Evolutionary conservation across 2,329 filamentous ascomycete species (phyloP), one percentile per base, ranked within the genome.

Genomic region (Macrophomina pseudophaseolina): DNA sequence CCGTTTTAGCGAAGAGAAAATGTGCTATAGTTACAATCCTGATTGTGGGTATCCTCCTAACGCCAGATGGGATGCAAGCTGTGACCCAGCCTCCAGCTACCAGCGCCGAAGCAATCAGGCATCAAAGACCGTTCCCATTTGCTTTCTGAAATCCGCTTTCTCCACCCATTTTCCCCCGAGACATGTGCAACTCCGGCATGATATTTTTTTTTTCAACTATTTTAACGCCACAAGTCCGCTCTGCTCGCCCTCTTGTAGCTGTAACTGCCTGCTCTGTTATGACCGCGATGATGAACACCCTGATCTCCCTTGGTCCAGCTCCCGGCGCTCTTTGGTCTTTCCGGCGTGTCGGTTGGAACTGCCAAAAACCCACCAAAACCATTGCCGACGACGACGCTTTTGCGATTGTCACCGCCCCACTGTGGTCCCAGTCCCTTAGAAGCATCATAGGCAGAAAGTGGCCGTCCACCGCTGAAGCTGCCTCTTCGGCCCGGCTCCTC

Each of bases 361-460:
- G 88, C 87, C 18, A 90, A 76, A 76, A 88, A 90, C 0, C 88
- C 88, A 33, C 88, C 88, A 68, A 88, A 88, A 2, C 88, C 88
- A 73, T 90, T 90, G 0, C 87, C 87, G 0, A 90, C 87, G n/a
- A 90, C 81, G 8, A 90, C 81, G 70, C 84, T 87, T 76, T 84
- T 86, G 38, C 88, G 79, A 5, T 85, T 84, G 63, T 87, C 85
- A 8, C 85, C 84, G 11, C 85, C 85, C 87, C 86, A 88, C 46
- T 85, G 82, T 16, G 85, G 82, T 46, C 85, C 84, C 0, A 84
- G 74, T 7, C 82, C 82, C 65, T 78, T 80, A 64, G 78, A 76
- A 5, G 81, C 81, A 51, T 75, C 78, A 69, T 82, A 83, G 67
- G 80, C 78, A 68, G 77, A 80, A 18, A 83, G 69, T 0, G 82